Evolutionary conservation across 345 rosid species (phyloP), one percentile per base, ranked within the genome.

Genomic region (Turritis glabra): DNA sequence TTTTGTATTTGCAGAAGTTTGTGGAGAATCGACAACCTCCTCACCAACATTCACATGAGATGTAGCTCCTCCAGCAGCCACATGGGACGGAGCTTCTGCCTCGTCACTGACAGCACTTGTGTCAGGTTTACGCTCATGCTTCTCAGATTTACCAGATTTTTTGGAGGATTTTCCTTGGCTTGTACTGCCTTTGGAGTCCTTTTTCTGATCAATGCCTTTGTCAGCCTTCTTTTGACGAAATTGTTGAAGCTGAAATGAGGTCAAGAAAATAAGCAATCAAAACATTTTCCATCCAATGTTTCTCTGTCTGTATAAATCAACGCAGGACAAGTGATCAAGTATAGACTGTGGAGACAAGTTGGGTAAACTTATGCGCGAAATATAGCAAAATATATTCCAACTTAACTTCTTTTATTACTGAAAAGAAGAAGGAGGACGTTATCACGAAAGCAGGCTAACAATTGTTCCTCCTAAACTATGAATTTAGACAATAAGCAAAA

Each of bases 201-300:
- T 94, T 55, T 77, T 77, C 41, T 77, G 76, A 56, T 77, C 80
- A 71, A 55, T 32, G 61, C 85, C 89, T 84, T 85, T 88, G 51
- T 65, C 80, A 76, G 88, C 97, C 82, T 95, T 94, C 86, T 87
- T 95, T 80, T 92, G 96, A 65, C 99, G 97, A 82, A 74, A 95
- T 69, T 90, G 97, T 82, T 95, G 97, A 85, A 95, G 91, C 99
- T 95, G 89, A 74, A 64, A 71, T 40, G 33, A 64, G 57, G 55
- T 29, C n/a, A 64, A 50, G 9, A 70, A 77, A 56, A 23, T 14
- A 73, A 38, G 40, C 14, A 11, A 60, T 60, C 37, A 71, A 52
- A 23, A 22, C 6, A 26, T 11, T 1, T 3, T 25, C 40, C 64
- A 18, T 26, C 29, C 54, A 41, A 41, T 27, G 37, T 55, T 17